Evolutionary conservation across 768 basidiomycete species (phyloP).

Genomic region (Chiua virens): DNA sequence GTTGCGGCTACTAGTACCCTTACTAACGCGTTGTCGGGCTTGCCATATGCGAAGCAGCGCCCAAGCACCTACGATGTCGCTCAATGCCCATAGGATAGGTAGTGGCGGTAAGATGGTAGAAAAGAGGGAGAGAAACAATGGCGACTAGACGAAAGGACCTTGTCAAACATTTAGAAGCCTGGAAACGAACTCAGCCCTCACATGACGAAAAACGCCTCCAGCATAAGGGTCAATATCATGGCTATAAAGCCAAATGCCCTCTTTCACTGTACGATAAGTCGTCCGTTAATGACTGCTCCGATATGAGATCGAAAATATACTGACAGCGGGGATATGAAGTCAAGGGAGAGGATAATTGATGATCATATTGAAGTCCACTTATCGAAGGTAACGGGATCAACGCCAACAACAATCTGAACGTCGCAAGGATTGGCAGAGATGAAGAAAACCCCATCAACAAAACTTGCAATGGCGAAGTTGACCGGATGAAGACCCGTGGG

Average conservation of each 20-base stretch:
- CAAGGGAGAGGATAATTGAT: constrained; percentile 78
- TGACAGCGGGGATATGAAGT: constrained; percentile 77
- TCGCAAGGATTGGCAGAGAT: constrained; percentile 43
- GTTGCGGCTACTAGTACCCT: constrained; percentile 47
- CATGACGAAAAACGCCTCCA: constrained; percentile 85
- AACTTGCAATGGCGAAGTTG: too few relatives aligned
- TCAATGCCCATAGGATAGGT: constrained; percentile 67
- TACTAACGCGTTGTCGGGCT: constrained; percentile 50
- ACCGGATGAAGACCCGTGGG: too few relatives aligned
- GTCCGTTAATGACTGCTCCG: neutral
- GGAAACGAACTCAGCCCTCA: constrained; percentile 36
- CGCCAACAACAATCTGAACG: constrained; percentile 53
- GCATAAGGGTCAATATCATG: constrained; percentile 85
- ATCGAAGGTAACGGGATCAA: constrained; percentile 46
- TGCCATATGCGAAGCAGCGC: constrained; percentile 69
- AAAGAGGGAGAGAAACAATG: constrained; percentile 74
- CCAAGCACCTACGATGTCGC: constrained; percentile 68
- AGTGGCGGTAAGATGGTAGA: constrained; percentile 63
- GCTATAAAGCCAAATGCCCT: constrained; percentile 81
- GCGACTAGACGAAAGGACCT: too few relatives aligned
- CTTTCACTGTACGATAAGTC: constrained; percentile 61
- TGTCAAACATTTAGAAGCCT: neutral
- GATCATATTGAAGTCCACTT: constrained; percentile 57
- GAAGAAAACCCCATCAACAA: constrained; percentile 12
- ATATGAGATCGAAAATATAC: constrained; percentile 26